Evolutionary conservation across 441 rosid species (phyloP).

Genomic region (Pelargonium citronellum): DNA sequence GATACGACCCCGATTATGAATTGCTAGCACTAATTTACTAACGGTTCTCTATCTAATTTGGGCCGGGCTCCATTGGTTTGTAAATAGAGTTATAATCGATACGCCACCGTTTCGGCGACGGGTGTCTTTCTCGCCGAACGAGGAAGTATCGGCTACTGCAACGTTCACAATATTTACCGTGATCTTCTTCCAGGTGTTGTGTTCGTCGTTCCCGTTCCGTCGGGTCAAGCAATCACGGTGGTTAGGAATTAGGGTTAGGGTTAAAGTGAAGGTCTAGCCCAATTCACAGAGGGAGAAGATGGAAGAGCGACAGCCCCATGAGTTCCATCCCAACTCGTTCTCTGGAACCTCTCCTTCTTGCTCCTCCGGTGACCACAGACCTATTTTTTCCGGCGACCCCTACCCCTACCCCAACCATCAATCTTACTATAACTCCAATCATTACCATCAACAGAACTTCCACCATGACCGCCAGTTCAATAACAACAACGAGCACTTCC

Average conservation of each 20-base stretch:
- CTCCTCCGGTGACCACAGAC: slow-evolving; percentile 23
- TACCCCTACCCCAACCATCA: slow-evolving; percentile 25
- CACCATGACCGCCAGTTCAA: slow-evolving; percentile 25
- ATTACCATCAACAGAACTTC: slow-evolving; percentile 21
- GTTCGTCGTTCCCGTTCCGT: not conserved
- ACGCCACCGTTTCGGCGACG: too few species aligned
- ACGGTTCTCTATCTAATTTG: too few species aligned
- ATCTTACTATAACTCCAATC: slow-evolving; percentile 18
- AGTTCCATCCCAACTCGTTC: not conserved
- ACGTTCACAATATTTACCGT: not conserved
- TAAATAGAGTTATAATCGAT: too few species aligned
- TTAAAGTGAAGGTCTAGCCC: not conserved
- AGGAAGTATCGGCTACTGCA: not conserved
- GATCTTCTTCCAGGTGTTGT: not conserved
- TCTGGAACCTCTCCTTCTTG: slow-evolving; percentile 21
- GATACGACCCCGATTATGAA: too few species aligned
- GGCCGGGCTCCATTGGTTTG: too few species aligned
- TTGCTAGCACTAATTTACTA: too few species aligned
- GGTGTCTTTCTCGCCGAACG: not conserved
- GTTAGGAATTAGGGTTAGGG: not conserved
- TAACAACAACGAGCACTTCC: slow-evolving; percentile 25
- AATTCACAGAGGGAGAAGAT: not conserved
- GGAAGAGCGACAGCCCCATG: slow-evolving; percentile 1
- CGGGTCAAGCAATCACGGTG: not conserved
- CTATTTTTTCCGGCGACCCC: slow-evolving; percentile 31